Evolutionary conservation across 352 stramenopile genomes (phyloP).

Genomic region (Pythium brassicae): DNA sequence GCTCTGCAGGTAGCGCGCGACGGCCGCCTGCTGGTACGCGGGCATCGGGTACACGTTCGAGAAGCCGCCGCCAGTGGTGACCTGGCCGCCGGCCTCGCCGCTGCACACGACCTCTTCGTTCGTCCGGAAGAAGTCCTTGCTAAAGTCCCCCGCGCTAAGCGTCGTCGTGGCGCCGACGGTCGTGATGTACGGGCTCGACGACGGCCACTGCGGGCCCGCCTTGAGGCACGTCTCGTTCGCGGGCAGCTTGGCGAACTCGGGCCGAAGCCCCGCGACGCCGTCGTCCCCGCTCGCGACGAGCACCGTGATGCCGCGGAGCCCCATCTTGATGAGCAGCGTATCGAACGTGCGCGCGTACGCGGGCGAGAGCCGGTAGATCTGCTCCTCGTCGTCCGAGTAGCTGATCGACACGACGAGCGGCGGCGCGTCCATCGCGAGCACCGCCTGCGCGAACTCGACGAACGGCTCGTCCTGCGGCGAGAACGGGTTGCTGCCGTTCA

Average conservation of each 20-base stretch:
- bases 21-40: slow-evolving; percentile 64
- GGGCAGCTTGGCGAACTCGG: slow-evolving; percentile 58
- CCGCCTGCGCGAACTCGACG: slow-evolving; percentile 66
- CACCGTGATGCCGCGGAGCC: slow-evolving; percentile 80
- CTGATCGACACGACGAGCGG: slow-evolving; percentile 86
- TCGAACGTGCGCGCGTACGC: slow-evolving; percentile 82
- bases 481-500: slow-evolving; percentile 84
- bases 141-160: slow-evolving; percentile 19
- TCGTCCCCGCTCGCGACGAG: slow-evolving; percentile 86
- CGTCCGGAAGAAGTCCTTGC: slow-evolving; percentile 56
- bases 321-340: slow-evolving; percentile 87
- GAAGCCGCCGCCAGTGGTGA: slow-evolving; percentile 88
- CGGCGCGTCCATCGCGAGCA: slow-evolving; percentile 64
- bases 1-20: slow-evolving; percentile 61
- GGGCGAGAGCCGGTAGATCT: slow-evolving; percentile 72
- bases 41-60: slow-evolving; percentile 76
- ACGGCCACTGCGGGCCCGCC: slow-evolving; percentile 71
- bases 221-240: slow-evolving; percentile 51
- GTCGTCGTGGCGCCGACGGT: slow-evolving; percentile 88
- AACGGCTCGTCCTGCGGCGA: slow-evolving; percentile 83
- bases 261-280: slow-evolving; percentile 70
- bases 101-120: slow-evolving; percentile 80
- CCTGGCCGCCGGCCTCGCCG: slow-evolving; percentile 56
- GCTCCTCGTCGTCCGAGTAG: slow-evolving; percentile 90
- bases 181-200: slow-evolving; percentile 87